These are phyloP conservation scores for Penicillium coprophilum DNA, from an alignment of 495 filamentous ascomycete species.

Conservation along the genomic window DNA sequence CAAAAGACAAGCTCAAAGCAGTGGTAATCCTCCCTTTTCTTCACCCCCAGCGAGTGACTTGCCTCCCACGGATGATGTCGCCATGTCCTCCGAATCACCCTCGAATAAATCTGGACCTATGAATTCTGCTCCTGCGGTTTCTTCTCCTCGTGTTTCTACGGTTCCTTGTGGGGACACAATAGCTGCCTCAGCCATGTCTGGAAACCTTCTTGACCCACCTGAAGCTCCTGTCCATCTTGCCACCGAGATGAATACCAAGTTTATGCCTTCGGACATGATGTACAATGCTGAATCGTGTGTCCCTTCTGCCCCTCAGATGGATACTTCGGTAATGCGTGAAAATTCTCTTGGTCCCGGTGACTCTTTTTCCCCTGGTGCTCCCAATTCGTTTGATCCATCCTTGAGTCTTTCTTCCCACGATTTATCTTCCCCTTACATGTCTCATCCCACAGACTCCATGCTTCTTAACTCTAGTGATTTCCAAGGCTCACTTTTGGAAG, in stretches of 20 bases:
- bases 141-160: conserved; percentile 1
- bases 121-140: neutral
- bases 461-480: conserved; percentile 16
- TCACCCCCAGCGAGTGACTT: conserved; percentile 4
- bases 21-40: conserved; percentile 33
- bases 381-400: neutral
- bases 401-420: conserved; percentile 4
- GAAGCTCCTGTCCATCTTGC: neutral
- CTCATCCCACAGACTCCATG: conserved; percentile 20
- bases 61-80: neutral
- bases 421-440: conserved; percentile 10
- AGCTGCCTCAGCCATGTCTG: neutral
- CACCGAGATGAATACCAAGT: neutral
- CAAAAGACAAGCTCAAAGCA: conserved; percentile 33
- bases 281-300: neutral
- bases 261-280: neutral
- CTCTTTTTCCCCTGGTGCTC: neutral
- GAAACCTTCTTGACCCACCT: neutral
- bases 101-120: neutral
- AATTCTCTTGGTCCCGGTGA: neutral
- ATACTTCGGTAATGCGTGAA: neutral
- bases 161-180: neutral
- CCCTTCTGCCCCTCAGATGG: neutral
- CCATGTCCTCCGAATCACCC: neutral
- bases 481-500: conserved; percentile 26